A percentile compares a stretch with the other conserved stretches of the same genome.
phyloP scores from a whole-genome alignment of 176 grass and related monocot genomes.

The Oryza longistaminata region DNA sequence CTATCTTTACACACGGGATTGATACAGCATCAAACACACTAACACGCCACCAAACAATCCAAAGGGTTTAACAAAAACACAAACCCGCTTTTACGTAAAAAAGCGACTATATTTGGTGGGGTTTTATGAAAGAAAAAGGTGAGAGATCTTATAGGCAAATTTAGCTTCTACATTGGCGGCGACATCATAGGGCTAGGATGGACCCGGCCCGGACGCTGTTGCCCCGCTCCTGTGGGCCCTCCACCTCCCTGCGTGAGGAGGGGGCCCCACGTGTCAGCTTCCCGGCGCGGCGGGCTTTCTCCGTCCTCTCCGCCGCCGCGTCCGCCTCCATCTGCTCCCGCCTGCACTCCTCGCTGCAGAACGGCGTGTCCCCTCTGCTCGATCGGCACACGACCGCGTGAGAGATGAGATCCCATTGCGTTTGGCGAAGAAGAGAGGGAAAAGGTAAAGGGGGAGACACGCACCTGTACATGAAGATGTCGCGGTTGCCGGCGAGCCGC shows the following conservation, averaged over 20 bases:
- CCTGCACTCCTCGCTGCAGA: conserved; percentile 53
- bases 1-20: background rate
- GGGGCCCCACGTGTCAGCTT: background rate
- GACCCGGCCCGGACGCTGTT: conserved; percentile 26
- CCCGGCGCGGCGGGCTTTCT: background rate
- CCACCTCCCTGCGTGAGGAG: background rate
- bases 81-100: conserved; percentile 22
- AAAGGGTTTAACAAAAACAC: conserved; percentile 33
- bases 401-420: background rate
- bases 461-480: conserved; percentile 95
- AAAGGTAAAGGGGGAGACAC: no score
- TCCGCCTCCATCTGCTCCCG: conserved; percentile 48
- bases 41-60: conserved; percentile 10
- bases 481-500: conserved; percentile 50
- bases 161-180: background rate
- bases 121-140: background rate
- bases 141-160: background rate
- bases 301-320: conserved; percentile 33
- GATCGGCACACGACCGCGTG: background rate
- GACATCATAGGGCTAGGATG: conserved; percentile 7
- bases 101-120: background rate
- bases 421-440: no score
- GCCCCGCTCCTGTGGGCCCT: conserved; percentile 17
- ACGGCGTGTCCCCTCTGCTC: conserved; percentile 45
- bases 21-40: background rate